Evolutionary conservation across 371 early-diverging fungal species (phyloP).

Genomic region (Polyrhizophydium stewartii): DNA sequence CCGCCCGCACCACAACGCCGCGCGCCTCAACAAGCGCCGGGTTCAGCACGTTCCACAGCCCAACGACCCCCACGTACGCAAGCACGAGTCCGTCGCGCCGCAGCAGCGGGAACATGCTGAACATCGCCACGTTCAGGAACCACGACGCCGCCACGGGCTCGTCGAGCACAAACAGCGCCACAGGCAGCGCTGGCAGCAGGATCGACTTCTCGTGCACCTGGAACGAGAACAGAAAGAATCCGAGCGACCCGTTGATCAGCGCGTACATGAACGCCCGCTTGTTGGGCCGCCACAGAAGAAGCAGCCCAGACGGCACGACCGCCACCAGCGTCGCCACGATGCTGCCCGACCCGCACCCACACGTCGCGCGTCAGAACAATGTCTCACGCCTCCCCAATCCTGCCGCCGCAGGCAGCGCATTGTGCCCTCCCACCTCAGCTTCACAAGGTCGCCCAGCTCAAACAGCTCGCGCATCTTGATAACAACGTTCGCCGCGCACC

Average conservation of each 20-base stretch:
- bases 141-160: constrained; percentile 51
- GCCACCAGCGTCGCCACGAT: constrained; percentile 52
- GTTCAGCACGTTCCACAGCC: constrained; percentile 60
- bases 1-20: no score
- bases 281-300: constrained; percentile 10
- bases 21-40: not conserved
- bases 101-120: constrained; percentile 85
- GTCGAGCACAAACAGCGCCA: constrained; percentile 64
- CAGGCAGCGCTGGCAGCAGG: constrained; percentile 75
- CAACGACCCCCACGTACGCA: constrained; percentile 55
- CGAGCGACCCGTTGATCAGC: constrained; percentile 67
- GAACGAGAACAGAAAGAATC: constrained; percentile 92
- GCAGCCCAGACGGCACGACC: constrained; percentile 52
- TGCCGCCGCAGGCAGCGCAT: not conserved
- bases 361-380: not conserved
- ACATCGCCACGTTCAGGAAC: constrained; percentile 79
- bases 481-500: constrained; percentile 87
- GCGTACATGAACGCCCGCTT: constrained; percentile 50
- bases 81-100: constrained; percentile 64
- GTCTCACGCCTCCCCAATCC: no score
- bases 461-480: constrained; percentile 74
- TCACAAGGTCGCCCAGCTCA: constrained; percentile 54
- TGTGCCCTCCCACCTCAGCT: constrained; percentile 53
- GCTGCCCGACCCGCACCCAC: not conserved
- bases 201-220: constrained; percentile 98